These are phyloP conservation scores for Daldinia grandis DNA, from an alignment of 495 filamentous ascomycete species.

Conservation along the genomic window DNA sequence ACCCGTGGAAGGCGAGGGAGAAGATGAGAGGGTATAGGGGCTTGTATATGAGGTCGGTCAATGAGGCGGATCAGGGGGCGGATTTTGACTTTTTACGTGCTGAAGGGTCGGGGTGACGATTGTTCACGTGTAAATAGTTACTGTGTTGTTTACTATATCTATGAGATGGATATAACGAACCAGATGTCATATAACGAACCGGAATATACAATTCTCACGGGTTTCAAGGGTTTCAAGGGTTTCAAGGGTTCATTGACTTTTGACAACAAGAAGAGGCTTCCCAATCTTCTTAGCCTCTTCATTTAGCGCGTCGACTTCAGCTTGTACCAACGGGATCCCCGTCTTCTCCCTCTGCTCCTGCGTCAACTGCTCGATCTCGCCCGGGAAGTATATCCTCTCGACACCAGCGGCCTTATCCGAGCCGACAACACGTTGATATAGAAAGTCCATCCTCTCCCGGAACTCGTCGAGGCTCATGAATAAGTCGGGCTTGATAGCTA, in stretches of 20 bases:
- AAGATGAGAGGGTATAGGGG: constrained; percentile 67
- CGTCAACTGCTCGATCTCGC: constrained; percentile 75
- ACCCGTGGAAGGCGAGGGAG: constrained; percentile 50
- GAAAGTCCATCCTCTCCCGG: constrained; percentile 71
- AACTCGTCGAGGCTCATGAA: constrained; percentile 77
- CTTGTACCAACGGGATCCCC: constrained; percentile 72
- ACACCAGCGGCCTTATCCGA: constrained; percentile 73
- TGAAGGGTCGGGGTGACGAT: background rate
- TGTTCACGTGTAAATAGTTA: too few relatives aligned
- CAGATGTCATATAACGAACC: too few relatives aligned
- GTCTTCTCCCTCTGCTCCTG: constrained; percentile 61
- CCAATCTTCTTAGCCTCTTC: constrained; percentile 68
- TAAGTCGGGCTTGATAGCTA: constrained; percentile 78
- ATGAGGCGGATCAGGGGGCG: constrained; percentile 68
- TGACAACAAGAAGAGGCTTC: constrained; percentile 30
- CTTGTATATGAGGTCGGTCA: constrained; percentile 70
- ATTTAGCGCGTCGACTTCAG: constrained; percentile 73
- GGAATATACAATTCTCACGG: too few relatives aligned
- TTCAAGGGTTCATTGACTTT: background rate
- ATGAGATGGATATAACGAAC: too few relatives aligned
- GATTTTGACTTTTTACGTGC: constrained; percentile 74
- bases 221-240: too few relatives aligned
- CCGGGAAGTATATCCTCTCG: constrained; percentile 81
- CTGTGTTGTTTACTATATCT: too few relatives aligned
- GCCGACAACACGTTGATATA: constrained; percentile 70